These are phyloP conservation scores for Cylindrodendrum hubeiense DNA, from an alignment of 2,329 filamentous ascomycete species.

Conservation along the genomic window DNA sequence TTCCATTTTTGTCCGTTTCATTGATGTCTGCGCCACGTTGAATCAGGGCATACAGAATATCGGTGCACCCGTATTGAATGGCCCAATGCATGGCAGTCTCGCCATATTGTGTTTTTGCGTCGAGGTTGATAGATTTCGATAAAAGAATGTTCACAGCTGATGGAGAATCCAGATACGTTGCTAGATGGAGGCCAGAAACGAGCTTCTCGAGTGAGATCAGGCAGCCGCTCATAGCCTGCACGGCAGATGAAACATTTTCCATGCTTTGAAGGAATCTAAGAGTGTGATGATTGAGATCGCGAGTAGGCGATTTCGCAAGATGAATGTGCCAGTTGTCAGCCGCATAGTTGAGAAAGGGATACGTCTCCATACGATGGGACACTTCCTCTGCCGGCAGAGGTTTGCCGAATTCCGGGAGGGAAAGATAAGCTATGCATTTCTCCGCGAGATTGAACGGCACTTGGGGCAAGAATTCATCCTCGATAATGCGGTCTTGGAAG, in stretches of 20 bases:
- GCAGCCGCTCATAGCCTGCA: not conserved
- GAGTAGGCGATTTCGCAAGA: not conserved
- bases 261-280: not conserved
- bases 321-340: constrained; percentile 9
- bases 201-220: not conserved
- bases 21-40: constrained; percentile 1
- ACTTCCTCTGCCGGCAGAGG: not conserved
- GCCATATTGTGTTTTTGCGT: not conserved
- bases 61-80: not conserved
- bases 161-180: constrained; percentile 1
- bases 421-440: not conserved
- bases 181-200: not conserved
- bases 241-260: not conserved
- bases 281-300: not conserved
- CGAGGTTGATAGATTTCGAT: not conserved
- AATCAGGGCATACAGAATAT: not conserved
- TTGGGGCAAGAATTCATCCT: not conserved
- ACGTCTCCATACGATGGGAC: not conserved
- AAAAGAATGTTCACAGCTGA: not conserved
- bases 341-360: constrained; percentile 3
- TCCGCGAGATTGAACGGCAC: not conserved
- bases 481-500: not conserved
- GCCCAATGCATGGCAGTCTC: constrained; percentile 2
- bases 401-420: not conserved
- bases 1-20: not conserved